Evolutionary conservation across 2,329 filamentous ascomycete genomes (phyloP), one percentile per base, ranked within the genome.

Genomic region (Apiospora sp.): DNA sequence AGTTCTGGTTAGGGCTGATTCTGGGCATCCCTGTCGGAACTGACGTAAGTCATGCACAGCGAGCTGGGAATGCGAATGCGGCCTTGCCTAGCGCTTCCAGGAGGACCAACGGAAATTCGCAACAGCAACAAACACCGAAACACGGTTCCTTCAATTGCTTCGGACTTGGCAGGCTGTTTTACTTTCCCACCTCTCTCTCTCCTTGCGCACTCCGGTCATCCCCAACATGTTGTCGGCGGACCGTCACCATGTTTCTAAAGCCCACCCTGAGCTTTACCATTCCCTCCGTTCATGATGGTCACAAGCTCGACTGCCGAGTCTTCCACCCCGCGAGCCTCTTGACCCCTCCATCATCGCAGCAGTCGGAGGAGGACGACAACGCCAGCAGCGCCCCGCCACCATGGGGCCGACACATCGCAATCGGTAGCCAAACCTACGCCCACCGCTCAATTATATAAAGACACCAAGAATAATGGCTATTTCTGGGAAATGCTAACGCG

Each of bases 201-300:
- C 14, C 46, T 44, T 12, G 13, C 4, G 24, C 10, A 22, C 46
- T n/a, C 22, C 51, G 27, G 51, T 22, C 22, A 19, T 34, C 8
- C 43, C 24, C 24, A 34, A 22, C 68, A 58, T 24, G 22, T 58
- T 70, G 68, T 44, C 34, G 64, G 37, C 22, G 54, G 30, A 34
- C 30, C n/a, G 48, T 58, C 71, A 73, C 24, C 37, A 89, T 88
- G 85, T 87, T 91, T 71, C 89, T 89, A 71, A 84, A 86, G 76
- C 89, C 90, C 44, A 86, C 86, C 64, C 79, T 92, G 75, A 89
- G 88, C 78, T 93, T 98, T 80, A 92, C 91, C 30, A 91, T 98
- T 72, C 95, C 95, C 44, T 98, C 95, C 72, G 83, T 98, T 70
- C 89, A 97, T 82, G 95, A 98, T 82, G 89, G 92, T 73, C 89